Percentiles rank a stretch among this genome's conserved stretches.
Conservation (phyloP, 352 stramenopile genomes). For the Pythium grandisporangium region DNA sequence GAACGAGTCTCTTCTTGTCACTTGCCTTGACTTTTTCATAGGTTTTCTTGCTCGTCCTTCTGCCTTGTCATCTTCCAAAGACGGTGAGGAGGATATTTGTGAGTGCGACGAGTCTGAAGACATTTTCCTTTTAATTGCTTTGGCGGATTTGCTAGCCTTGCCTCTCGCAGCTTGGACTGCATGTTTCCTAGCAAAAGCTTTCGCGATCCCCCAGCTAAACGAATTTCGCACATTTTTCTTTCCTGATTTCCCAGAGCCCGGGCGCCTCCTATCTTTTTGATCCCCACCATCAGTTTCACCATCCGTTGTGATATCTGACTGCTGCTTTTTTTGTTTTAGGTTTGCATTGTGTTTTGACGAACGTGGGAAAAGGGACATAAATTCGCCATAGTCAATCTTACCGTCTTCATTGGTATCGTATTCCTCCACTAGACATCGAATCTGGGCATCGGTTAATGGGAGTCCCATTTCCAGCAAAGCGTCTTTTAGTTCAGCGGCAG, state of each 20-base stretch:
- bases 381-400: constrained; percentile 52
- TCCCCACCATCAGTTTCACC: constrained; percentile 2
- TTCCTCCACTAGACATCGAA: constrained; percentile 46
- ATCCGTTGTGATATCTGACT: constrained; percentile 1
- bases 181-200: constrained; percentile 58
- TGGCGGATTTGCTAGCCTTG: background rate
- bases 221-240: constrained; percentile 57
- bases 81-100: constrained; percentile 9
- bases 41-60: background rate
- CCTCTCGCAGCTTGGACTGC: constrained; percentile 2
- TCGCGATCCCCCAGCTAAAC: constrained; percentile 63
- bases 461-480: constrained; percentile 52
- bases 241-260: no score
- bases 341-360: constrained; percentile 1
- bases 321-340: constrained; percentile 5
- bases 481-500: constrained; percentile 38
- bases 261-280: background rate
- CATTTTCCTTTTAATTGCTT: constrained; percentile 5
- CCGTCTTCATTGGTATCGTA: constrained; percentile 56
- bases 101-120: background rate
- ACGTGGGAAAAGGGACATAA: constrained; percentile 35
- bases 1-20: background rate
- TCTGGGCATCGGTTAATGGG: constrained; percentile 54
- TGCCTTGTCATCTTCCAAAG: background rate
- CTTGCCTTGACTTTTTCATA: background rate